These are phyloP conservation scores for Populus simonii DNA, from an alignment of 345 rosid genomes.

Conservation along the genomic window DNA sequence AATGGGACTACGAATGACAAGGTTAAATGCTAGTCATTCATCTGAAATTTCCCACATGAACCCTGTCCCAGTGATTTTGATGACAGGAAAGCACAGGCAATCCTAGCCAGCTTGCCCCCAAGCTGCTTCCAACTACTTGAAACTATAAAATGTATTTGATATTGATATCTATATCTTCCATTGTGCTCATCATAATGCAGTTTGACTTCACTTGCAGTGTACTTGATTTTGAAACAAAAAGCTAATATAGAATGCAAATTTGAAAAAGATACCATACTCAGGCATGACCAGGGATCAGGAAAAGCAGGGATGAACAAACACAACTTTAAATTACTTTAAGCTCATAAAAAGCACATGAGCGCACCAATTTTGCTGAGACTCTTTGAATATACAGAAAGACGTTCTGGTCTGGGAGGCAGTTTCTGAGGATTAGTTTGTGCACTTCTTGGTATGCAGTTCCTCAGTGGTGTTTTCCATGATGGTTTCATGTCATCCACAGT, in stretches of 20 bases:
- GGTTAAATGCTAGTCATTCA: not conserved
- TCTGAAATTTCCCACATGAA: not conserved
- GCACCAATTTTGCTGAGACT: constrained; percentile 60
- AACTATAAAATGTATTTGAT: not conserved
- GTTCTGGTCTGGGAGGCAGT: constrained; percentile 63
- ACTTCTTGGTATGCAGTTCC: constrained; percentile 49
- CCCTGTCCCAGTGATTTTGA: not conserved
- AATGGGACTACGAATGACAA: not conserved
- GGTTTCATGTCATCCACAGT: constrained; percentile 49
- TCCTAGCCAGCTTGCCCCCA: not conserved
- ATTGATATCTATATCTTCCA: not conserved
- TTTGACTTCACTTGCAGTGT: not conserved
- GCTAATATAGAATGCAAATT: not conserved
- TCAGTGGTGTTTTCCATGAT: constrained; percentile 75
- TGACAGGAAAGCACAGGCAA: not conserved
- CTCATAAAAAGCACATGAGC: constrained; percentile 9
- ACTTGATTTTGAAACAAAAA: not conserved
- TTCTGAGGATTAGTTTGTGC: constrained; percentile 30
- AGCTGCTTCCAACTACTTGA: not conserved
- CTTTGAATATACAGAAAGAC: constrained; percentile 57
- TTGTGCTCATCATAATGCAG: not conserved
- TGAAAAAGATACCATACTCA: not conserved
- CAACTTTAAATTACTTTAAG: not conserved
- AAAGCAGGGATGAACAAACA: not conserved
- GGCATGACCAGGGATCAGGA: not conserved